phyloP scores from a whole-genome alignment of 2,329 filamentous ascomycete species.

The Scopulariopsis brevicaulis region DNA sequence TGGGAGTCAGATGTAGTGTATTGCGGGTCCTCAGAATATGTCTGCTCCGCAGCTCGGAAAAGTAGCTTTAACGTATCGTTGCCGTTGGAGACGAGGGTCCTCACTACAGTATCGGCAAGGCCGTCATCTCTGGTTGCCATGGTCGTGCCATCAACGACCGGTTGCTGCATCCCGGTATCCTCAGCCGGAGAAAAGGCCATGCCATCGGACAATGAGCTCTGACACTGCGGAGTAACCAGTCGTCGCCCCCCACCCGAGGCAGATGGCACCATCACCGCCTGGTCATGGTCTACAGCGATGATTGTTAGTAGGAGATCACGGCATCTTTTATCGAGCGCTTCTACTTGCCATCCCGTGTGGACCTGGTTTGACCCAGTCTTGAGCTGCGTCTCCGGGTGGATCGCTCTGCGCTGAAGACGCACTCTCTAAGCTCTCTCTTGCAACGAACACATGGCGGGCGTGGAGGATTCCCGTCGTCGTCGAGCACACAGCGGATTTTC shows the following conservation, averaged over 20 bases:
- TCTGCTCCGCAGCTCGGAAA: slow-evolving; percentile 27
- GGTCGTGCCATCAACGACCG: not conserved
- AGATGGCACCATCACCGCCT: no score
- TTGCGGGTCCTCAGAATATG: not conserved
- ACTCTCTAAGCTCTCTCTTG: not conserved
- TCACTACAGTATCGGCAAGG: slow-evolving; percentile 18
- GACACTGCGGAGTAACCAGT: no score
- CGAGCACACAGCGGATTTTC: not conserved
- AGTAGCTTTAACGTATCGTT: slow-evolving; percentile 40
- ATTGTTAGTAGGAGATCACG: no score
- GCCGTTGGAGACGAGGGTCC: slow-evolving; percentile 37
- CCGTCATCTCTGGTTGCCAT: not conserved
- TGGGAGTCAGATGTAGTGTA: not conserved
- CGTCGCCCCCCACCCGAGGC: no score
- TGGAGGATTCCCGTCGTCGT: not conserved
- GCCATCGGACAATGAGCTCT: no score
- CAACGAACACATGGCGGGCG: not conserved
- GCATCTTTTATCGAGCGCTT: not conserved
- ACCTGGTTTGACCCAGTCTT: not conserved
- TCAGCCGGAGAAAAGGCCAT: no score
- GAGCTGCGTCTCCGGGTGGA: not conserved
- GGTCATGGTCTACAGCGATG: no score
- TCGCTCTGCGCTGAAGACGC: not conserved
- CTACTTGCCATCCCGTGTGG: not conserved
- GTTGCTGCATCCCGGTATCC: no score